Conservation (phyloP, 2,329 filamentous ascomycete genomes). For the Phaeosphaeria sp. region DNA sequence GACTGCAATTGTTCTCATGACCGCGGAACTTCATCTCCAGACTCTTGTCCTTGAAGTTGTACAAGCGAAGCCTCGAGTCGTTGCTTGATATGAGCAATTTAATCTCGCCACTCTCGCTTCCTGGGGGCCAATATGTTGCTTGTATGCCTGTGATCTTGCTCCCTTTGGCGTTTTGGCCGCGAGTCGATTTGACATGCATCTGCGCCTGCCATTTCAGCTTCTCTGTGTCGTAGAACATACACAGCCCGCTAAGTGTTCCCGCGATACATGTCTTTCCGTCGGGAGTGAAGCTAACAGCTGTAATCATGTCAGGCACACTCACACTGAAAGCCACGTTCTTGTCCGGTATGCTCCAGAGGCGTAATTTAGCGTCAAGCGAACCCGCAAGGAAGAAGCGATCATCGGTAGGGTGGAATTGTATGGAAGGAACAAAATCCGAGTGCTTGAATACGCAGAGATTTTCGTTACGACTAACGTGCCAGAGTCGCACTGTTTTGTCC, state of each 20-base stretch:
- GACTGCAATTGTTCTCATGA: slow-evolving; percentile 86
- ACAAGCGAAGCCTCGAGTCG: slow-evolving; percentile 88
- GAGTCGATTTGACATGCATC: slow-evolving; percentile 89
- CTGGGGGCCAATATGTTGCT: slow-evolving; percentile 67
- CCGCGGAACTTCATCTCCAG: slow-evolving; percentile 91
- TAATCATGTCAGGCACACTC: slow-evolving; percentile 84
- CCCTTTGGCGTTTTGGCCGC: slow-evolving; percentile 92
- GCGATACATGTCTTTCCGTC: slow-evolving; percentile 91
- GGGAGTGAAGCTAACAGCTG: slow-evolving; percentile 90
- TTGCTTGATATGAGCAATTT: slow-evolving; percentile 93
- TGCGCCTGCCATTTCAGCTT: slow-evolving; percentile 83
- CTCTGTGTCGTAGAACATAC: slow-evolving; percentile 91
- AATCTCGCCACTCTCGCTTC: slow-evolving; percentile 67
- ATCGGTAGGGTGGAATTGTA: slow-evolving; percentile 91
- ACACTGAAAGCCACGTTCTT: slow-evolving; percentile 87
- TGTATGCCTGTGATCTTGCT: slow-evolving; percentile 98
- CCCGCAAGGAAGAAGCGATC: slow-evolving; percentile 97
- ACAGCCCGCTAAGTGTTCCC: slow-evolving; percentile 83
- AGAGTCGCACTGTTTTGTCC: slow-evolving; percentile 95
- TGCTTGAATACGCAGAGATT: slow-evolving; percentile 95
- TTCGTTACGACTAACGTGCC: slow-evolving; percentile 85
- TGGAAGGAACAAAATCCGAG: slow-evolving; percentile 91
- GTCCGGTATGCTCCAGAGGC: slow-evolving; percentile 96
- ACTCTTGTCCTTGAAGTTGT: slow-evolving; percentile 83
- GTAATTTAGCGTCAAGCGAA: slow-evolving; percentile 84